Evolutionary conservation across 371 early-diverging fungal species (phyloP).

Genomic region (Circinella minor): DNA sequence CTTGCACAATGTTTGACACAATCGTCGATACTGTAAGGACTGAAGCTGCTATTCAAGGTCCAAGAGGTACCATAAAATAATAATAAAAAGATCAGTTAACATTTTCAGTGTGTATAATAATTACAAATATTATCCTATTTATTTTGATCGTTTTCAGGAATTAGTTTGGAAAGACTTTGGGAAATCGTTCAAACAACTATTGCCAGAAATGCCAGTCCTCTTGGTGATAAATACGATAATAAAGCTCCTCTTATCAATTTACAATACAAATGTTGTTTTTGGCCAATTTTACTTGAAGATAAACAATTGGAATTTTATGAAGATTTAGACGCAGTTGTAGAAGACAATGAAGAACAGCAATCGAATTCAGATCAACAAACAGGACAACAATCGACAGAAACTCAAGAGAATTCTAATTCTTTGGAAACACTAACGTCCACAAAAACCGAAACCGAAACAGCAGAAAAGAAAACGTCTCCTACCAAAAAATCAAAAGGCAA

Average conservation of each 20-base stretch:
- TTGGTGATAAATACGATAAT: neutral
- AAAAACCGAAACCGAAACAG: neutral
- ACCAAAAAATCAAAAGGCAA: neutral
- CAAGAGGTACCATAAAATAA: constrained; percentile 8
- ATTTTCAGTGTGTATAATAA: neutral
- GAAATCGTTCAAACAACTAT: constrained; percentile 4
- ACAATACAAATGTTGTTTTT: constrained; percentile 33
- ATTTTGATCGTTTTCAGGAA: constrained; percentile 5
- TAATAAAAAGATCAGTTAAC: neutral
- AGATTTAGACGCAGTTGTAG: neutral
- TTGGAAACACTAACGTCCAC: neutral
- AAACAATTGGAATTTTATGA: constrained; percentile 6
- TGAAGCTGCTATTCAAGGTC: constrained; percentile 22
- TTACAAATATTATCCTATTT: neutral
- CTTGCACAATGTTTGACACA: constrained; percentile 16
- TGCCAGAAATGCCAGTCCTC: neutral
- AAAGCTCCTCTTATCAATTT: constrained; percentile 28
- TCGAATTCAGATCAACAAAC: no score
- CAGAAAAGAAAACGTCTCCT: neutral
- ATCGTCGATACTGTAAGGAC: constrained; percentile 8
- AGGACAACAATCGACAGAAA: neutral
- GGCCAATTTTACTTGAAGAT: constrained; percentile 25
- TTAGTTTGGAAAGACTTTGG: constrained; percentile 8
- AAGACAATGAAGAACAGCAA: neutral
- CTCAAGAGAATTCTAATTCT: no score